Base-by-base conservation (phyloP, 1,284 basidiomycete species). In the Thelephora terrestris region DNA sequence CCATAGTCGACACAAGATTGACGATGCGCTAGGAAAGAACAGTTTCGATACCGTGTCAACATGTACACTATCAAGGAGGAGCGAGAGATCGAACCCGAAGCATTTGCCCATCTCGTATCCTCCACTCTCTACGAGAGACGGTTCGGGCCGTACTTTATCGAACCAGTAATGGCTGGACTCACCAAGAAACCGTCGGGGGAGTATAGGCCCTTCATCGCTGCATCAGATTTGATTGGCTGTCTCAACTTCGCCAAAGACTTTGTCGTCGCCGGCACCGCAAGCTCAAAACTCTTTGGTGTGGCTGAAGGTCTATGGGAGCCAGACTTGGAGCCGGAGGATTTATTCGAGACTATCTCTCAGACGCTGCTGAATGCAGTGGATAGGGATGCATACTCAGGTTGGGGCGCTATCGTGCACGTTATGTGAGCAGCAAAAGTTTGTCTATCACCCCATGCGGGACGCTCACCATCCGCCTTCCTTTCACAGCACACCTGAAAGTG, bases 31-130 rank as follows among this genome's bases (percentile, higher is more conserved):
- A 93, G 91, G 56, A 84, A 81, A 55, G 91, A 97, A 66, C 79
- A 82, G 48, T 85, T 97, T 61, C 82, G 96, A 49, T 96, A 90
- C 71, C 79, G 94, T 52, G 85, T 96, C 51, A 99, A 99, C 74
- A 96, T 99, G 91, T 99, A 98, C 72, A 90, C 91, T 45, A 97
- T 99, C 79, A 99, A 99, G 71, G 96, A 99, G 66, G 95, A 98
- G 64, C 81, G 96, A 52, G 87, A 94, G 60, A 97, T 99, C 61
- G 85, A 93, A 58, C 96, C 96, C 43, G 85, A 94, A 71, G 93
- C 92, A 7, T 98, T 99, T 68, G 89, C 93, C 21, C 91, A 95
- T 62, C 82, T 99, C 55, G 86, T 98, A 54, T 94, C 91, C 47
- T 94, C 91, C 49, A 96, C 95, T n/a, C 76, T 99, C 24, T 99